These are phyloP conservation scores for Massarina eburnea DNA, from an alignment of 2,329 filamentous ascomycete species.

Conservation along the genomic window DNA sequence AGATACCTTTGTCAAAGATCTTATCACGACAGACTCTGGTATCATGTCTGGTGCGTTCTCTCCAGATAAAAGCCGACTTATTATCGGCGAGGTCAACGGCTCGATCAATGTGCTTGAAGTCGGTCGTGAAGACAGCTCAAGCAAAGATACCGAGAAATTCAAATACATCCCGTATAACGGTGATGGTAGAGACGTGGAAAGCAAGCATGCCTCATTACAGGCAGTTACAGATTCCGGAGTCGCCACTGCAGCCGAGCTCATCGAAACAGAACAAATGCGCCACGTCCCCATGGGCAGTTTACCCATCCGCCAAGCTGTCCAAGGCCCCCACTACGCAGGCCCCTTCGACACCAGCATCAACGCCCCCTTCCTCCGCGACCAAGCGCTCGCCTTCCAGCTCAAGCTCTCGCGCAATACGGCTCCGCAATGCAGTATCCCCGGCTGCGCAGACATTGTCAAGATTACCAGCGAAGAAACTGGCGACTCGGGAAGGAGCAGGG, in stretches of 20 bases:
- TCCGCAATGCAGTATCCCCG: constrained; percentile 25
- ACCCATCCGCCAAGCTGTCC: constrained; percentile 49
- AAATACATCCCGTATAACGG: constrained; percentile 26
- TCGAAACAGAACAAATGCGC: constrained; percentile 38
- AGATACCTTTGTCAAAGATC: constrained; percentile 55
- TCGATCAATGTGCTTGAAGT: constrained; percentile 56
- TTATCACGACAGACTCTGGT: constrained; percentile 52
- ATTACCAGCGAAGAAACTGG: constrained; percentile 41
- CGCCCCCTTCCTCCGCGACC: constrained; percentile 24
- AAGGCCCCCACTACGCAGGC: constrained; percentile 47
- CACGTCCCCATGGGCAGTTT: constrained; percentile 44
- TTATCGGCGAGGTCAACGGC: constrained; percentile 61
- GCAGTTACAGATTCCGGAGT: constrained; percentile 24
- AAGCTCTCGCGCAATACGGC: constrained; percentile 16
- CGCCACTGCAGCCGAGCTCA: constrained; percentile 25
- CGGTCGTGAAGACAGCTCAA: constrained; percentile 34
- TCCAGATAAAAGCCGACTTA: constrained; percentile 55
- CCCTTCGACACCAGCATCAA: constrained; percentile 37
- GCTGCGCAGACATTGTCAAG: constrained; percentile 35
- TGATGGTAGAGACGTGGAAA: background rate
- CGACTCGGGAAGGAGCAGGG: constrained; percentile 42
- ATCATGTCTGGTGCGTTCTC: constrained; percentile 62
- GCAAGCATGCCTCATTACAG: background rate
- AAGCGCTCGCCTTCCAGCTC: constrained; percentile 38
- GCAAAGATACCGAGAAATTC: constrained; percentile 33